phyloP scores from a whole-genome alignment of 106 monocot species.

The Phalaenopsis equestris region DNA sequence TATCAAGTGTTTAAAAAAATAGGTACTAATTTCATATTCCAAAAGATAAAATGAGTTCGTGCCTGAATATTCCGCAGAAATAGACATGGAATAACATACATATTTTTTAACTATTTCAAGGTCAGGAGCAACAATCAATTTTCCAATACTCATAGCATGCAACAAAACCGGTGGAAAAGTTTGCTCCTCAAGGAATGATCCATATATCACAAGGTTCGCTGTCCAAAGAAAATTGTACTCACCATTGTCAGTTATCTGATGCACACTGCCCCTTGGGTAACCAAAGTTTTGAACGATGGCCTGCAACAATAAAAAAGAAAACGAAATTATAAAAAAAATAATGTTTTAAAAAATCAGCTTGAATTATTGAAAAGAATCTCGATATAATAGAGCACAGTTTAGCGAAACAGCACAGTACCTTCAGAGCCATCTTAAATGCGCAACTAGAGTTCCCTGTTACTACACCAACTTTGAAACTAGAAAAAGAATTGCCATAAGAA shows the following conservation, averaged over 20 bases:
- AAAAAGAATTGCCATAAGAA: slow-evolving; percentile 25
- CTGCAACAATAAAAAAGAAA: slow-evolving; percentile 21
- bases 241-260: slow-evolving; percentile 28
- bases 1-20: neutral
- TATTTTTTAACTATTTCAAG: slow-evolving; percentile 65
- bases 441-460: slow-evolving; percentile 36
- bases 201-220: slow-evolving; percentile 82
- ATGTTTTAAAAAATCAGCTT: neutral
- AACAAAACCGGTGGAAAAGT: slow-evolving; percentile 63
- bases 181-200: slow-evolving; percentile 90
- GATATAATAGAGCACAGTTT: neutral
- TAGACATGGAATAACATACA: slow-evolving; percentile 41
- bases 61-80: neutral
- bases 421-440: slow-evolving; percentile 38
- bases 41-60: slow-evolving; percentile 3
- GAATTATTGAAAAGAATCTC: neutral
- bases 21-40: neutral
- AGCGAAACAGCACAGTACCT: slow-evolving; percentile 41
- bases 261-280: slow-evolving; percentile 37
- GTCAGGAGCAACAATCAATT: slow-evolving; percentile 77
- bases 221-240: slow-evolving; percentile 38
- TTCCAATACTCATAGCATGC: slow-evolving; percentile 81
- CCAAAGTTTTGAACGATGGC: slow-evolving; percentile 37
- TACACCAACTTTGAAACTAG: slow-evolving; percentile 53
- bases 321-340: slow-evolving; percentile 2